phyloP scores from a whole-genome alignment of 2,329 filamentous ascomycete species.

The Pseudohalonectria lignicola region DNA sequence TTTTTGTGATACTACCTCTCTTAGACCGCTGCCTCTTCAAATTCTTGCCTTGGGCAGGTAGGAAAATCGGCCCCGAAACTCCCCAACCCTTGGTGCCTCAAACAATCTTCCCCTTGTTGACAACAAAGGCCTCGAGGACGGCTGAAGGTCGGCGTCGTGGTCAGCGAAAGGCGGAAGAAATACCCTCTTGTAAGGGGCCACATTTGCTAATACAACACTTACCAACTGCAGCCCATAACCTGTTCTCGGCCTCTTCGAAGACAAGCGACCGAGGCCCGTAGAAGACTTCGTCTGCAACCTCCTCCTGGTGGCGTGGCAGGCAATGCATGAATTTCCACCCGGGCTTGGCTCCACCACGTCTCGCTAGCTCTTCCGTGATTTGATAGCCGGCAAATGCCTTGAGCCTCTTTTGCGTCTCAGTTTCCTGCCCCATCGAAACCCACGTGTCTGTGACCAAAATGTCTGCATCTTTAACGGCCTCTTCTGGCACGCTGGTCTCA shows the following conservation, averaged over 20 bases:
- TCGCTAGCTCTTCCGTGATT: constrained; percentile 76
- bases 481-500: constrained; percentile 72
- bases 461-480: constrained; percentile 76
- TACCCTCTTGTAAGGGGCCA: background rate
- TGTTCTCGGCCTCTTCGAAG: constrained; percentile 90
- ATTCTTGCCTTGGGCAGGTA: too few species aligned
- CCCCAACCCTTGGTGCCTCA: too few species aligned
- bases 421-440: constrained; percentile 97
- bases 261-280: constrained; percentile 79
- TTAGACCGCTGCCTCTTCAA: too few species aligned
- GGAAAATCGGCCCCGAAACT: too few species aligned
- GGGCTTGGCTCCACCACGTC: constrained; percentile 73
- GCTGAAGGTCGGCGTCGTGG: too few species aligned
- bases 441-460: constrained; percentile 94
- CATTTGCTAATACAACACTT: constrained; percentile 21
- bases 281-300: constrained; percentile 91
- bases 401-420: constrained; percentile 65
- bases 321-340: constrained; percentile 99
- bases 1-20: too few species aligned
- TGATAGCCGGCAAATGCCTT: constrained; percentile 84
- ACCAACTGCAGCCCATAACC: constrained; percentile 80
- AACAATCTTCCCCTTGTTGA: too few species aligned
- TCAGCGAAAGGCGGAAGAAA: background rate
- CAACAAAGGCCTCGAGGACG: constrained; percentile 77
- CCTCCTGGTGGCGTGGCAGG: constrained; percentile 80